These are phyloP conservation scores for Papiliotrema laurentii DNA, from an alignment of 1,284 basidiomycete genomes.

Conservation along the genomic window DNA sequence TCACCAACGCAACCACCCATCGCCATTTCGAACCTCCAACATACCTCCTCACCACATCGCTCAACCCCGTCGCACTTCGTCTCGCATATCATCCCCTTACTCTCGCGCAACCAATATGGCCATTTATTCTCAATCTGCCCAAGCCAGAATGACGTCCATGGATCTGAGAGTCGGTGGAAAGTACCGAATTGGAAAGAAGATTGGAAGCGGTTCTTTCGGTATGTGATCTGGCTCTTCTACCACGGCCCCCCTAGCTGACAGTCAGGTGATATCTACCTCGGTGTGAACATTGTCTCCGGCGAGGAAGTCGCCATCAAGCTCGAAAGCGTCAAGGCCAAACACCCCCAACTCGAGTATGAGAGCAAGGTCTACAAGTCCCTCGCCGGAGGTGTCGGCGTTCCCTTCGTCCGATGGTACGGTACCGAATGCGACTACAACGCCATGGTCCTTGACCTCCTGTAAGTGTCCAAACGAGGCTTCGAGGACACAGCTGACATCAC, in stretches of 20 bases:
- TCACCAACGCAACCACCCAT: neutral
- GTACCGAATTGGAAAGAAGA: constrained; percentile 99
- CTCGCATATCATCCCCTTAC: neutral
- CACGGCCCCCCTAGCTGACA: neutral
- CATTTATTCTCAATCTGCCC: constrained; percentile 7
- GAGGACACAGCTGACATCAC: constrained; percentile 8
- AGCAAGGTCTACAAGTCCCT: constrained; percentile 96
- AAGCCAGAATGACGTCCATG: constrained; percentile 53
- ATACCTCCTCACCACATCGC: neutral
- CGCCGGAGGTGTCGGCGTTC: constrained; percentile 95
- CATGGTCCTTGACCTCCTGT: constrained; percentile 95
- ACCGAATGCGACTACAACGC: constrained; percentile 99
- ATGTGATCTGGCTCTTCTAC: constrained; percentile 38
- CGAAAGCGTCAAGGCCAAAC: constrained; percentile 98
- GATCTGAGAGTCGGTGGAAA: constrained; percentile 97
- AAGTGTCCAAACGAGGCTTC: constrained; percentile 22
- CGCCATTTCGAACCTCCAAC: neutral
- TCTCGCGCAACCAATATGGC: constrained; percentile 8
- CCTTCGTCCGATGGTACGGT: constrained; percentile 97
- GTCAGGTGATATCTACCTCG: constrained; percentile 95
- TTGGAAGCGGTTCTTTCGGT: constrained; percentile 98
- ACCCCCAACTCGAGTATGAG: constrained; percentile 99
- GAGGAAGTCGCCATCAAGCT: constrained; percentile 99
- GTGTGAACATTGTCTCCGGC: constrained; percentile 99
- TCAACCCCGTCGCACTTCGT: neutral